phyloP scores from a whole-genome alignment of 2,329 filamentous ascomycete species.

The Cordyceps tenuipes region DNA sequence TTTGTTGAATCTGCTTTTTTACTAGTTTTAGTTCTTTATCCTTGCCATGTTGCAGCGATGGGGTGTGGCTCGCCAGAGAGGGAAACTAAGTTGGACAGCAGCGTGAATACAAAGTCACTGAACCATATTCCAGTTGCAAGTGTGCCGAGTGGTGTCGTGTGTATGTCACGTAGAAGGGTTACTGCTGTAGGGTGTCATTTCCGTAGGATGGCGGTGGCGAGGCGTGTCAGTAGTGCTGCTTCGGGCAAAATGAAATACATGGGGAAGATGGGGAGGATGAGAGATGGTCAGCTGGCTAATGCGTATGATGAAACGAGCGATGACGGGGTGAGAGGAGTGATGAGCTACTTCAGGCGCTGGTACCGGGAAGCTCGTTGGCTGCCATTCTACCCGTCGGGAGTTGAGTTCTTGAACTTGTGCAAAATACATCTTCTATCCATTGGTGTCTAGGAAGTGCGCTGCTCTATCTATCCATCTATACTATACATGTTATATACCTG shows the following conservation, averaged over 20 bases:
- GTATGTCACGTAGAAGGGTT: background rate
- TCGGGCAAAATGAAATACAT: no score
- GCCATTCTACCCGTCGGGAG: background rate
- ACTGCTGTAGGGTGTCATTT: background rate
- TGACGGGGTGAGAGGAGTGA: background rate
- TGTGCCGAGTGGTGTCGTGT: background rate
- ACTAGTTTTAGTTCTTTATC: slow-evolving; percentile 5
- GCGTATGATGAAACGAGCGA: background rate
- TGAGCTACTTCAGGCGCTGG: background rate
- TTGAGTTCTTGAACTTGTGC: no score
- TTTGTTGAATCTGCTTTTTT: slow-evolving; percentile 5
- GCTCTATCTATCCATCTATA: background rate
- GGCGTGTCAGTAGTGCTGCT: no score
- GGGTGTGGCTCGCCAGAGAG: slow-evolving; percentile 3
- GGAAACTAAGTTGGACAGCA: slow-evolving; percentile 11
- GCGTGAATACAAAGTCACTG: slow-evolving; percentile 12
- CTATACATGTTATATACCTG: background rate
- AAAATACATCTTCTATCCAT: background rate
- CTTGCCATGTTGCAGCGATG: slow-evolving; percentile 6
- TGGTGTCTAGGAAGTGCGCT: background rate
- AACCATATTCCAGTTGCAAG: background rate
- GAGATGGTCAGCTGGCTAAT: no score
- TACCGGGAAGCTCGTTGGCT: background rate
- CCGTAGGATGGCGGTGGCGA: slow-evolving; percentile 8
- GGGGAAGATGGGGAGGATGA: no score